Percentiles rank a stretch among this genome's conserved stretches.
phyloP scores from a whole-genome alignment of 1,284 basidiomycete species.

The Salmacisia buchloeana region DNA sequence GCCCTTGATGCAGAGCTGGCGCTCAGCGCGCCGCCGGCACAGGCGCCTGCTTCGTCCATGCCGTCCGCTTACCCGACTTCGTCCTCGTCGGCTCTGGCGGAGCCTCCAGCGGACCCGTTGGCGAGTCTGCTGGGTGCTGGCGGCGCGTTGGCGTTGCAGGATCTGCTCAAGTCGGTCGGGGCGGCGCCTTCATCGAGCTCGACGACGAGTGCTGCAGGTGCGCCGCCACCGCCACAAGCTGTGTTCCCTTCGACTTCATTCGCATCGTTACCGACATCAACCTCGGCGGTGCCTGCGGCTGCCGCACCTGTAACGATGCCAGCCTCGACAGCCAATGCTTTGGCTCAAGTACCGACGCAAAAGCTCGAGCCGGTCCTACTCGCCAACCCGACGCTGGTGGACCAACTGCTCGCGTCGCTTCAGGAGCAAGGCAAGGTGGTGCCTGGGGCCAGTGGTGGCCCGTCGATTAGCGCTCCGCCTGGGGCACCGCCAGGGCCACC shows the following conservation, averaged over 20 bases:
- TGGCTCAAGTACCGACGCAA: neutral
- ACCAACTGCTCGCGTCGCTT: slow-evolving; percentile 10
- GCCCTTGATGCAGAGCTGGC: slow-evolving; percentile 14
- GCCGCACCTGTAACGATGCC: too few species aligned
- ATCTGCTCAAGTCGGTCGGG: slow-evolving; percentile 20
- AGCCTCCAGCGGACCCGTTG: neutral
- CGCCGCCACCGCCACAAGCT: neutral
- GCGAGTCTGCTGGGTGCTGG: slow-evolving; percentile 1
- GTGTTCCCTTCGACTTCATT: neutral
- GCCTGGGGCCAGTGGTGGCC: too few species aligned
- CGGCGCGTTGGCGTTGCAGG: slow-evolving; percentile 15
- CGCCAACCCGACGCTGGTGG: slow-evolving; percentile 13
- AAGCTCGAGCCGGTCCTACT: slow-evolving; percentile 9
- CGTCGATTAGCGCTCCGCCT: too few species aligned
- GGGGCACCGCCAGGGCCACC: too few species aligned
- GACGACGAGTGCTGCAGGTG: neutral
- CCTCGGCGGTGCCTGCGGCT: neutral
- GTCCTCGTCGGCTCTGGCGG: slow-evolving; percentile 1
- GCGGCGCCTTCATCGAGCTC: neutral
- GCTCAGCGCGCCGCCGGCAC: neutral
- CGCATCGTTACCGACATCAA: too few species aligned
- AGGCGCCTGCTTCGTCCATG: neutral
- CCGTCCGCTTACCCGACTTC: neutral
- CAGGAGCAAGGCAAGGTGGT: neutral
- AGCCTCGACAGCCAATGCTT: neutral